Conservation (phyloP, 192 early-diverging fungal genomes). For the Dissophora globulifera region DNA sequence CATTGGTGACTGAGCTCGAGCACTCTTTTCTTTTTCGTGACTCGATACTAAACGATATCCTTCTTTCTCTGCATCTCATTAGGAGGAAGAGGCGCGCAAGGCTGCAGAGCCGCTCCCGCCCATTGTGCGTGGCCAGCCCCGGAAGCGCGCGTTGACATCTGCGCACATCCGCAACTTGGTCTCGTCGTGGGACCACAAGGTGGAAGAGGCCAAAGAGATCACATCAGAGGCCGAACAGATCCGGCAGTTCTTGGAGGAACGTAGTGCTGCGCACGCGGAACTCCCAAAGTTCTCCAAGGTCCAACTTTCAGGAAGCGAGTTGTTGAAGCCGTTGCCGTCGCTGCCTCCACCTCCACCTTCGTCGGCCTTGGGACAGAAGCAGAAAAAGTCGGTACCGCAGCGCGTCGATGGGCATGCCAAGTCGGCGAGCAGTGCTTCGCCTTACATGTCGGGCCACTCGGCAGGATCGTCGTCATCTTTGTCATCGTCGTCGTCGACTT, state of each 20-base stretch:
- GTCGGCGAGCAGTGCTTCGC: slow-evolving; percentile 13
- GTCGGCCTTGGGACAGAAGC: background rate
- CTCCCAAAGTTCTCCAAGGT: slow-evolving; percentile 34
- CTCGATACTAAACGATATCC: too few relatives aligned
- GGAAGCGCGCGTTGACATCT: slow-evolving; percentile 41
- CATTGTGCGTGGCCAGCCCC: slow-evolving; percentile 39
- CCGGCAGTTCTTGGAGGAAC: slow-evolving; percentile 35
- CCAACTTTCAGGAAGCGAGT: slow-evolving; percentile 29
- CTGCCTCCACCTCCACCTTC: slow-evolving; percentile 36
- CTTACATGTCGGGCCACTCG: slow-evolving; percentile 1
- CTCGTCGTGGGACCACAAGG: slow-evolving; percentile 49
- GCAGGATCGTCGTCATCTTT: background rate
- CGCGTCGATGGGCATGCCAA: slow-evolving; percentile 14
- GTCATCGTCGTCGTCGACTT: background rate
- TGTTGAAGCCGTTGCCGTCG: slow-evolving; percentile 32
- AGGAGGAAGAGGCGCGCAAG: slow-evolving; percentile 49
- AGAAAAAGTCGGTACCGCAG: background rate
- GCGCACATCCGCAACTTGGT: slow-evolving; percentile 45
- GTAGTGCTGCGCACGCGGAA: slow-evolving; percentile 43
- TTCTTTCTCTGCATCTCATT: too few relatives aligned
- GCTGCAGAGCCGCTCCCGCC: slow-evolving; percentile 41
- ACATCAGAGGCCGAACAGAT: slow-evolving; percentile 34
- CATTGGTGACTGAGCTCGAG: too few relatives aligned
- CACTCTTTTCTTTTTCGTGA: slow-evolving; percentile 12
- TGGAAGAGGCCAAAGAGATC: slow-evolving; percentile 41